phyloP scores from a whole-genome alignment of 2,329 filamentous ascomycete species.

The Aspergillus fumigatiaffinis region DNA sequence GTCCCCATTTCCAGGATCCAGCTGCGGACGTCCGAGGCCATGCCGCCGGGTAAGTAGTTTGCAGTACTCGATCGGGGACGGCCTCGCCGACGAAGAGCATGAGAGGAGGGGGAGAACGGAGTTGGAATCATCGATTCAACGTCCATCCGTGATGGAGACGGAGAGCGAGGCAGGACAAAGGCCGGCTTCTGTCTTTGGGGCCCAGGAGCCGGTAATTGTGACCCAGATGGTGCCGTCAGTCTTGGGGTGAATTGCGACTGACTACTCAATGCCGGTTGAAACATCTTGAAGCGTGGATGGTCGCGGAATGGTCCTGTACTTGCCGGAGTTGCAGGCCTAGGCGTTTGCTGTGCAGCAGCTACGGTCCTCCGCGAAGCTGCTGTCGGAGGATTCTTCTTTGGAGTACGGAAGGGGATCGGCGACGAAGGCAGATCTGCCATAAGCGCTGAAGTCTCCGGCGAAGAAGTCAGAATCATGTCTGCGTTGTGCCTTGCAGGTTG shows the following conservation, averaged over 20 bases:
- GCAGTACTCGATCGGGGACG: slow-evolving; percentile 17
- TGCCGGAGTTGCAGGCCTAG: slow-evolving; percentile 11
- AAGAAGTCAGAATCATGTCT: slow-evolving; percentile 19
- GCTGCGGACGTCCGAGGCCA: slow-evolving; percentile 39
- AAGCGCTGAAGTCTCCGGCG: slow-evolving; percentile 10
- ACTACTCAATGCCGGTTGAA: slow-evolving; percentile 18
- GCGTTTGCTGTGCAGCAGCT: slow-evolving; percentile 3
- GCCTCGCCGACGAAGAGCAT: slow-evolving; percentile 28
- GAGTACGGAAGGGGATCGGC: slow-evolving; percentile 9
- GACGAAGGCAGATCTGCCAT: slow-evolving; percentile 1
- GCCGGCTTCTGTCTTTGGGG: slow-evolving; percentile 28
- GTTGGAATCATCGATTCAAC: slow-evolving; percentile 21
- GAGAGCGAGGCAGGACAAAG: slow-evolving; percentile 38
- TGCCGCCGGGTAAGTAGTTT: slow-evolving; percentile 34
- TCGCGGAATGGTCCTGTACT: slow-evolving; percentile 19
- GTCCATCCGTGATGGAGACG: slow-evolving; percentile 23
- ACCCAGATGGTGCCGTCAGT: slow-evolving; percentile 2
- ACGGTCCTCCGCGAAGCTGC: slow-evolving; percentile 4
- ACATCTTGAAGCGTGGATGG: slow-evolving; percentile 28
- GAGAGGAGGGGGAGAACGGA: slow-evolving; percentile 36
- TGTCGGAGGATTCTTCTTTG: neutral
- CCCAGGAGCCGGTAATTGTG: slow-evolving; percentile 13
- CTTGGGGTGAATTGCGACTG: slow-evolving; percentile 6
- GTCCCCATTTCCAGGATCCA: slow-evolving; percentile 39
- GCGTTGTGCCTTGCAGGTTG: slow-evolving; percentile 3